A percentile compares a stretch with the other conserved stretches of the same genome.
Evolutionary conservation across 129 eudicot genomes (phyloP).

Genomic region (Centella asiatica): DNA sequence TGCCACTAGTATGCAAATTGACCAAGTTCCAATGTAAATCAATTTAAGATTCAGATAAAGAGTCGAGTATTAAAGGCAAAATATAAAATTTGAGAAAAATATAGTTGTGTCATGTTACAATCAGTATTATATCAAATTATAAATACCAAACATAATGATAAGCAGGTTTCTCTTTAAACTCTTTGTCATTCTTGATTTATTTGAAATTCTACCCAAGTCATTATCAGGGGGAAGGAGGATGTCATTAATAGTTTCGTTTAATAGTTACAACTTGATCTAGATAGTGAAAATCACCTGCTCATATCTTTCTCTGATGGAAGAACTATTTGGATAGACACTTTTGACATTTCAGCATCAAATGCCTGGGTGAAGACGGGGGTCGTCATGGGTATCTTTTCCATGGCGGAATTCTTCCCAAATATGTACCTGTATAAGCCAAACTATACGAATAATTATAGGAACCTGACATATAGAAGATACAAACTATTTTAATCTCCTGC

Average conservation of each 20-base stretch:
- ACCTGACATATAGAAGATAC: neutral
- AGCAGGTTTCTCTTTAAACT: too few species aligned
- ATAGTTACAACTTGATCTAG: too few species aligned
- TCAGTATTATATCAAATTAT: neutral
- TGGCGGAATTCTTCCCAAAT: constrained; percentile 88
- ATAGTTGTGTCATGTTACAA: neutral
- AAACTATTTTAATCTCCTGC: neutral
- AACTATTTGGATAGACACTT: constrained; percentile 84
- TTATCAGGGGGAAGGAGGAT: too few species aligned
- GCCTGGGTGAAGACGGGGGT: constrained; percentile 95
- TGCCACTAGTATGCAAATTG: neutral
- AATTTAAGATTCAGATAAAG: neutral
- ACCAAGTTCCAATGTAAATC: neutral
- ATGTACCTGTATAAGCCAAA: constrained; percentile 50
- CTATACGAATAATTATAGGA: neutral
- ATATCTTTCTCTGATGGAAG: constrained; percentile 72
- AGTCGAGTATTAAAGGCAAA: neutral
- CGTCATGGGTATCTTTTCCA: constrained; percentile 88
- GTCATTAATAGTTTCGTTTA: too few species aligned
- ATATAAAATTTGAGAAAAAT: neutral
- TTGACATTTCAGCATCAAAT: constrained; percentile 58
- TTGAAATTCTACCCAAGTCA: too few species aligned
- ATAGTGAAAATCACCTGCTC: constrained; percentile 38
- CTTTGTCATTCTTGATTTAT: too few species aligned
- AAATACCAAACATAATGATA: neutral